Base-by-base conservation (phyloP, 2,329 filamentous ascomycete genomes). In the Alternaria sp. region DNA sequence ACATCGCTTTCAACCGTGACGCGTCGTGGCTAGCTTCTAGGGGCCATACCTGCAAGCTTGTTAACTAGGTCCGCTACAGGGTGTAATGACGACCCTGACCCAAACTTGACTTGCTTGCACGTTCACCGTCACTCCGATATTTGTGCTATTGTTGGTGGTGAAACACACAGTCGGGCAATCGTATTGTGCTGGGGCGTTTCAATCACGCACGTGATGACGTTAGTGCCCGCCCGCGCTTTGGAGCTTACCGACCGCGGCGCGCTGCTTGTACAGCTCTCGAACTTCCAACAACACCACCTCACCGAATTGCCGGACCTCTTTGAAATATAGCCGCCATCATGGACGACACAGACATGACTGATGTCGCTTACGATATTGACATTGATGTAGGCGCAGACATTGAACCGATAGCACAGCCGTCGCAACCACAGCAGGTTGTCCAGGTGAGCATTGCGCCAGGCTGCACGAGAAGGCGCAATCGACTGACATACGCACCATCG, bases 311-410 rank as follows among this genome's bases (percentile, higher is more conserved):
- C 36, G 52, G 46, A 54, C 56, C 51, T 45, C 59, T 23, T 57
- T 25, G 47, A 50, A 50, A 7, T n/a, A 61, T 52, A 28, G 36
- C 62, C 62, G 61, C 44, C 57, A 49, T 43, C 54, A 77, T 75
- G 69, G 74, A 78, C 52, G 74, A 78, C 59, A 72, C 72, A 43
- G 72, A 78, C 52, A 77, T 76, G 74, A 76, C 71, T 36, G 77
- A 79, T 61, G 74, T 71, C 32, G 75, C 73, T 49, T 77, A 76
- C 59, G 78, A 80, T 65, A 78, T 80, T 59, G 77, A 79, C 63
- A 72, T 81, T 54, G 76, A 75, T 69, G 65, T 74, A 62, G 68
- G 68, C 58, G 65, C 72, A 58, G 64, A 65, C 54, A 43, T 67
- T 49, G 57, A 69, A 30, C 63, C 68, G 54, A 61, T 68, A 62